A percentile compares a stretch with the other conserved stretches of the same genome.
Conservation (phyloP, 805 yeast species). For the Kodamaea kaohsiungensis region DNA sequence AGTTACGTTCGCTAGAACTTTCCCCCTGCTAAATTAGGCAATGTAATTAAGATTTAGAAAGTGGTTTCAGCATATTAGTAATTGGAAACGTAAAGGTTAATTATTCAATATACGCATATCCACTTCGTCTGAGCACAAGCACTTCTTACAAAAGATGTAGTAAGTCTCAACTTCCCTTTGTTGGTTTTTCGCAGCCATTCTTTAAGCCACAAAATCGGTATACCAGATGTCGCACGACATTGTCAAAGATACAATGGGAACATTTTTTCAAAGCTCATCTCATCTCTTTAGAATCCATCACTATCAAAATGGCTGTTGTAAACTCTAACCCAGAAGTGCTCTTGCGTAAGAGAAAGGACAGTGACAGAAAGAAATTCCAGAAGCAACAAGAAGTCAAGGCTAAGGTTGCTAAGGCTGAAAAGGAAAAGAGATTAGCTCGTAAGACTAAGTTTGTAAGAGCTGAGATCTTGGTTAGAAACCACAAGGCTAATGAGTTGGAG, state of each 20-base stretch:
- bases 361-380: slow-evolving; percentile 69
- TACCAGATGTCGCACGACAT: not conserved
- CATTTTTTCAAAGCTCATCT: slow-evolving; percentile 11
- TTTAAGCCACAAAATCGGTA: not conserved
- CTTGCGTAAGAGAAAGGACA: slow-evolving; percentile 75
- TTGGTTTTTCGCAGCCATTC: not conserved
- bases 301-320: slow-evolving; percentile 42
- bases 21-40: not conserved
- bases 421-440: slow-evolving; percentile 41
- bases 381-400: slow-evolving; percentile 66
- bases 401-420: slow-evolving; percentile 47
- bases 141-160: not conserved
- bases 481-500: slow-evolving; percentile 66
- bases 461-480: slow-evolving; percentile 68
- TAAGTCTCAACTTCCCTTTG: not conserved
- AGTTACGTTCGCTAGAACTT: not conserved
- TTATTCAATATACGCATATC: not conserved
- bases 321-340: slow-evolving; percentile 77
- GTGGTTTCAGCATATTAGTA: not conserved
- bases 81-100: not conserved
- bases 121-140: not conserved
- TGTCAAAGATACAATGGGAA: slow-evolving; percentile 3
- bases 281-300: slow-evolving; percentile 1
- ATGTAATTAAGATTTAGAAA: not conserved
- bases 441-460: slow-evolving; percentile 67